Evolutionary conservation across 495 filamentous ascomycete genomes (phyloP), one percentile per base, ranked within the genome.

Genomic region (Aspergillus affinis): DNA sequence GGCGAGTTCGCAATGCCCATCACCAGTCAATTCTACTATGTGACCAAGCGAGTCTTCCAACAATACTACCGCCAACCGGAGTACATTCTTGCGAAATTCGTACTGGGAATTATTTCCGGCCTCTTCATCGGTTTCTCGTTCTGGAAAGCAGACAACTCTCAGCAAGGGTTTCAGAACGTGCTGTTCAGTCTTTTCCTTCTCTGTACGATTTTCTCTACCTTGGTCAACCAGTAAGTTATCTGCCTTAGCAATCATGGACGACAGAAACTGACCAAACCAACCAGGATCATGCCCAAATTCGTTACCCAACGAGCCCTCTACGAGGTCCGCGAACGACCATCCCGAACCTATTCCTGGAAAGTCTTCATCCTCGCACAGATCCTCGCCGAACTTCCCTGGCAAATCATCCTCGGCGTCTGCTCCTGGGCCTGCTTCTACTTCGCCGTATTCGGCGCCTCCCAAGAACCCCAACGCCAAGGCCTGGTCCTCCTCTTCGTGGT

Each of bases 41-140:
- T 86, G 3, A 72, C 77, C 6, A 48, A 55, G 7, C 82, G 75
- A 6, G 69, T 73, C 4, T 82, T 82, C 63, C 69, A 78, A 48
- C 73, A 79, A 55, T 81, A 83, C 61, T 85, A 74, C 74, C 75
- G 83, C 17, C 78, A 75, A 18, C 81, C 83, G 0, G 72, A 74
- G 29, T 86, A 85, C 59, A 70, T 85, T 27, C 73, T 75, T 23
- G 71, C 74, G 44, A 77, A 78, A 61, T 73, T 82, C 53, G 72
- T 82, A 29, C 72, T 90, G 0, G 81, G 83, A 46, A 75, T 73
- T 45, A 45, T 65, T 0, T 69, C 65, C 8, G 71, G 81, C 5
- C 77, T 95, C 10, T 94, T 96, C 77, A 91, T 93, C 67, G 91
- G 90, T 17, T 93, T 97, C 75, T 90, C 90, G 46, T 95, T 97